Conservation (phyloP, 495 filamentous ascomycete species). For the Chlorociboria aeruginascens region DNA sequence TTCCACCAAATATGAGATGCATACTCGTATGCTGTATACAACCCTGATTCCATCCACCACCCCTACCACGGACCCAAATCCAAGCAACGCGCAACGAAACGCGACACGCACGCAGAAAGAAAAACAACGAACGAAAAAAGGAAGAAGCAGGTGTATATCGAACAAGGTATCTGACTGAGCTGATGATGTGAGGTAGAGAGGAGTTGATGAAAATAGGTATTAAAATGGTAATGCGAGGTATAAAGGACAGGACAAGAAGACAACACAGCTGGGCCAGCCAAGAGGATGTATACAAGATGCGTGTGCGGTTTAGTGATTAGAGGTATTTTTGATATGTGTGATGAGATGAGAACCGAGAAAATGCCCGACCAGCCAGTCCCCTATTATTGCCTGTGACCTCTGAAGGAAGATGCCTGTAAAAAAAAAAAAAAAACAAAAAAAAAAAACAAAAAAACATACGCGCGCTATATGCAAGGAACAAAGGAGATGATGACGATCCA, state of each 20-base stretch:
- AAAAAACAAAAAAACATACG: slow-evolving; percentile 3
- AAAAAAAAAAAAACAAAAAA: slow-evolving; percentile 1
- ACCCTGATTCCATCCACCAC: too few species aligned
- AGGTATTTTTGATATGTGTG: background rate
- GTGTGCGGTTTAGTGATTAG: slow-evolving; percentile 15
- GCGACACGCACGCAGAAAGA: background rate
- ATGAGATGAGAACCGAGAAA: slow-evolving; percentile 6
- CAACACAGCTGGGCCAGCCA: slow-evolving; percentile 23
- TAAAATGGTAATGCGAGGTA: slow-evolving; percentile 9
- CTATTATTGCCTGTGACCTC: slow-evolving; percentile 22
- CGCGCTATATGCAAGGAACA: slow-evolving; percentile 20
- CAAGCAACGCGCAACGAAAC: too few species aligned
- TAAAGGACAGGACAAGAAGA: slow-evolving; percentile 23
- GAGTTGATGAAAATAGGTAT: slow-evolving; percentile 9
- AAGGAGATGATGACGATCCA: slow-evolving; percentile 5
- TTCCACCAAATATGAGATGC: too few species aligned
- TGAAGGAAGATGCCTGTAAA: slow-evolving; percentile 9
- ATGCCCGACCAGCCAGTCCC: slow-evolving; percentile 19
- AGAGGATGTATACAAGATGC: slow-evolving; percentile 14
- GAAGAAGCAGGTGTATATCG: slow-evolving; percentile 22
- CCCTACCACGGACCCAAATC: too few species aligned
- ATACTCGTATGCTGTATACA: too few species aligned
- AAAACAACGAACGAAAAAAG: background rate
- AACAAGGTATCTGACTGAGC: slow-evolving; percentile 26
- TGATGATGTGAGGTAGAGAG: slow-evolving; percentile 7